Conservation (phyloP, 345 rosid species). For the Citrus sinensis region DNA sequence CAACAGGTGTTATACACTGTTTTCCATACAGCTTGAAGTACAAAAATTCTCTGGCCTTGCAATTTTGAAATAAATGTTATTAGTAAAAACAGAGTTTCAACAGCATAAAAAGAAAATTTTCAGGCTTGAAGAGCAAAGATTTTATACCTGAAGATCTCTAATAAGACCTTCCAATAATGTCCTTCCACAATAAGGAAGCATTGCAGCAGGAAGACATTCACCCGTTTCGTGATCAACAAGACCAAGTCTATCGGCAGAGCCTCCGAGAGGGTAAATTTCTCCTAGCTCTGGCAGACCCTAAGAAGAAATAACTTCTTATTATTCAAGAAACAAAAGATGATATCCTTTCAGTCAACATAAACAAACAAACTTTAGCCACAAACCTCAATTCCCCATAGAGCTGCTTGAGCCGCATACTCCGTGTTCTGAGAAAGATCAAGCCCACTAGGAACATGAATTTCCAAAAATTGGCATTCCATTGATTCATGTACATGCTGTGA, state of each 20-base stretch:
- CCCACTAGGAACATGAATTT: constrained; percentile 68
- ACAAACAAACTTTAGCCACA: constrained; percentile 17
- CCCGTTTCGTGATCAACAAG: constrained; percentile 79
- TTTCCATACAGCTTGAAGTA: constrained; percentile 82
- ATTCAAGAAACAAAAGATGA: constrained; percentile 26
- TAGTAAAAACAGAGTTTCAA: constrained; percentile 1
- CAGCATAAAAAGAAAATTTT: constrained; percentile 12
- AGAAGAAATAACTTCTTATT: constrained; percentile 45
- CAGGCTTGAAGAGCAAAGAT: constrained; percentile 8
- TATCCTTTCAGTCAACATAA: neutral
- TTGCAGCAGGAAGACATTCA: constrained; percentile 94
- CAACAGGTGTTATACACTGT: constrained; percentile 87
- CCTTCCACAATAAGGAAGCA: constrained; percentile 93
- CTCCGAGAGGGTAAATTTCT: constrained; percentile 93
- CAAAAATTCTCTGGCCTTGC: constrained; percentile 84
- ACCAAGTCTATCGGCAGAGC: constrained; percentile 88
- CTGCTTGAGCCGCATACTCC: constrained; percentile 84
- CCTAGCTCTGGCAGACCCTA: constrained; percentile 93
- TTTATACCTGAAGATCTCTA: constrained; percentile 86
- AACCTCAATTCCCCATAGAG: constrained; percentile 95
- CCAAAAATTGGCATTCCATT: constrained; percentile 55
- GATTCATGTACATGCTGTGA: constrained; percentile 41
- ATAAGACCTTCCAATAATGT: constrained; percentile 92
- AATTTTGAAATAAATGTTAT: constrained; percentile 7
- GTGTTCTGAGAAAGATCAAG: constrained; percentile 70